Evolutionary conservation across 257 asterid genomes (phyloP).

Genomic region (Cordia subcordata): DNA sequence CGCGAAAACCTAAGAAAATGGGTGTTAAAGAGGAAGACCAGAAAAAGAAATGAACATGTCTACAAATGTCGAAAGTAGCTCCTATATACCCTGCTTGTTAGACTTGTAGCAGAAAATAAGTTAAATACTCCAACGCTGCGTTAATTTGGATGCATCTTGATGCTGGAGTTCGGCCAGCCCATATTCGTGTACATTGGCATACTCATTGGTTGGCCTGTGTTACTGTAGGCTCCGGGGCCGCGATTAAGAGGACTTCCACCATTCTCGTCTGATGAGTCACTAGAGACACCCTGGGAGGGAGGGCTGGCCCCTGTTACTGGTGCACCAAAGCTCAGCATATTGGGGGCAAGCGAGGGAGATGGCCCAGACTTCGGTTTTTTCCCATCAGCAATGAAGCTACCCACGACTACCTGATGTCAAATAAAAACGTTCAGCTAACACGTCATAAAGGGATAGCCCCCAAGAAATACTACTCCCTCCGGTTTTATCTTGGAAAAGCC

Average conservation of each 20-base stretch:
- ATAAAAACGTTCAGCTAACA: not conserved
- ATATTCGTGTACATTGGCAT: constrained; percentile 46
- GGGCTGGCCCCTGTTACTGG: constrained; percentile 44
- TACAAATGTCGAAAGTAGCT: constrained; percentile 5
- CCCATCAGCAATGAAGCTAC: constrained; percentile 87
- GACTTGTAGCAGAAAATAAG: too few species aligned
- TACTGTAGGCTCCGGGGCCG: constrained; percentile 24
- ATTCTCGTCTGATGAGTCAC: constrained; percentile 66
- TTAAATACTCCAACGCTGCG: too few species aligned
- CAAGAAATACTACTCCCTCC: too few species aligned
- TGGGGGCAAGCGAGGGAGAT: constrained; percentile 29
- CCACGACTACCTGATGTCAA: constrained; percentile 61
- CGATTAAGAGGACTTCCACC: constrained; percentile 48
- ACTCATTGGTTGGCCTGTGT: constrained; percentile 43
- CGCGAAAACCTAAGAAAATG: not conserved
- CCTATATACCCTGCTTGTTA: too few species aligned
- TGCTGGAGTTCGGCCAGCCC: constrained; percentile 58
- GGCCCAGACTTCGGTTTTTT: constrained; percentile 47
- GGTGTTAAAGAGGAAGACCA: too few species aligned
- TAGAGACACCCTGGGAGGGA: constrained; percentile 51
- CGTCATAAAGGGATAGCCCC: too few species aligned
- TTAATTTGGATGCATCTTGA: constrained; percentile 46
- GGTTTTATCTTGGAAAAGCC: too few species aligned
- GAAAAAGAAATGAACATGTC: not conserved
- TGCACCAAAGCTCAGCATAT: constrained; percentile 53